phyloP scores from a whole-genome alignment of 108 stramenopile genomes.

The Asterionellopsis glacialis region DNA sequence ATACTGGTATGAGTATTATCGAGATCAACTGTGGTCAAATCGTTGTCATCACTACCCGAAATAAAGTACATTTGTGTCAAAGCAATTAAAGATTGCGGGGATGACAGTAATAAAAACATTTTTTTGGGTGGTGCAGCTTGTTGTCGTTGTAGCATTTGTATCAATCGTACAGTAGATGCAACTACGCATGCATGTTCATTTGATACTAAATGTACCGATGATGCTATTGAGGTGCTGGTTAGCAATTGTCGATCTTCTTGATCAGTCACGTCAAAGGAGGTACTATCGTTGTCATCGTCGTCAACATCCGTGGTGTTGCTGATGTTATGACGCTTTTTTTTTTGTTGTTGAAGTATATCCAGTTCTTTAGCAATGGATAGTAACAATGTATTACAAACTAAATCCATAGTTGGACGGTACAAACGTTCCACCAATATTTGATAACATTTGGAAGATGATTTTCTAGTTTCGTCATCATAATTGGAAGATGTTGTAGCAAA shows the following conservation, averaged over 20 bases:
- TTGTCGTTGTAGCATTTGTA: constrained; percentile 6
- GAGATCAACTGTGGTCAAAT: too few species aligned
- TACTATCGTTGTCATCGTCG: neutral
- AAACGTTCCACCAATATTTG: constrained; percentile 19
- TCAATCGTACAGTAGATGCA: constrained; percentile 13
- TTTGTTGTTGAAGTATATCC: too few species aligned
- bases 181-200: constrained; percentile 9
- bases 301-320: neutral
- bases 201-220: too few species aligned
- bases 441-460: constrained; percentile 14
- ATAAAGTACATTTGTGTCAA: constrained; percentile 6
- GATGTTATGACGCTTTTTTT: too few species aligned
- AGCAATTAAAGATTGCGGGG: constrained; percentile 5
- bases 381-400: constrained; percentile 25
- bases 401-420: constrained; percentile 33
- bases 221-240: too few species aligned
- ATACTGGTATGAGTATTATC: too few species aligned
- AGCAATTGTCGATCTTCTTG: too few species aligned
- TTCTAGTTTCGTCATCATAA: neutral
- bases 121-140: constrained; percentile 34
- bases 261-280: too few species aligned
- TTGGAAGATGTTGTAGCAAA: neutral
- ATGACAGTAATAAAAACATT: constrained; percentile 25
- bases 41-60: neutral
- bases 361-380: constrained; percentile 5